Evolutionary conservation across 768 basidiomycete species (phyloP), one percentile per base, ranked within the genome.

Genomic region (Calvatia gigantea): DNA sequence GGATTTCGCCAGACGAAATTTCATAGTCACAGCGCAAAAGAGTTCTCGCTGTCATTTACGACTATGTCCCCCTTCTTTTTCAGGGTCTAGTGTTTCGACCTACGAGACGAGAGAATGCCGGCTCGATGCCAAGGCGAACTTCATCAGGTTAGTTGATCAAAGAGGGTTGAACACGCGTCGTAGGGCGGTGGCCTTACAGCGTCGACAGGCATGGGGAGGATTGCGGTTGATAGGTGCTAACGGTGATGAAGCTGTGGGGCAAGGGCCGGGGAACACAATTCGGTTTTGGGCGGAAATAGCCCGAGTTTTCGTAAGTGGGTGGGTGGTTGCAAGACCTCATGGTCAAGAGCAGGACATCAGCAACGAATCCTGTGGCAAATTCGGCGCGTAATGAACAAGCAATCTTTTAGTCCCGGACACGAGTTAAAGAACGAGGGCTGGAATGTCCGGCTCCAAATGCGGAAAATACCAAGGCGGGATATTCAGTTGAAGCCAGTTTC

Each of bases 401-500:
- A 31, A 39, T 6, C 35, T 8, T 27, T 23, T 19, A 35, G 28
- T n/a, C 32, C 23, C 11, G 32, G 37, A 3, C 32, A 54, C 17
- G 52, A 54, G 19, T 12, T 17, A 15, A 29, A 29, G 8, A 7
- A 7, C 19, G 43, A 33, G 29, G n/a, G 25, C 28, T 29, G 14
- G 9, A 45, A 37, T 25, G 28, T 33, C 32, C 38, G n/a, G 19
- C n/a, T 33, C 23, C 33, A 29, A 54, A 23, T 45, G 25, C 7
- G 52, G 43, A 44, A 43, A 54, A 54, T 45, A 35, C 43, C 43
- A 54, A 27, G 46, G 43, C 8, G 23, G 43, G 52, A 37, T 45
- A 27, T 17, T 29, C 11, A 9, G 25, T n/a, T 17, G 43, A 32
- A 42, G 8, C 9, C 11, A 21, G 21, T 42, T 21, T 42, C 35